phyloP scores from a whole-genome alignment of 1,284 basidiomycete genomes.

The Irpex sp. region DNA sequence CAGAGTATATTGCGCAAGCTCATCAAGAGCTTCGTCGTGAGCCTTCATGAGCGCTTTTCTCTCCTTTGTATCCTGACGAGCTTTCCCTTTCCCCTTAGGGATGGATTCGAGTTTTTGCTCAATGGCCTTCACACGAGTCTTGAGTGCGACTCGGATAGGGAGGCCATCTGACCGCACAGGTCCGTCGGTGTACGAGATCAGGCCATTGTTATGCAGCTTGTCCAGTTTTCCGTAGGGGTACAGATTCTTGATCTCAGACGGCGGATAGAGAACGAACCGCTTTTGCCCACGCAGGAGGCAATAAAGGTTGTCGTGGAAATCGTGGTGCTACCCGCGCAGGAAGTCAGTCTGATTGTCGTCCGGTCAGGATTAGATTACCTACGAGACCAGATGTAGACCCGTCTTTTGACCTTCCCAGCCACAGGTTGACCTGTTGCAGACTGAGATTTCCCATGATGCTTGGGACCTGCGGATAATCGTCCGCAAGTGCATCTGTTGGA shows the following conservation, averaged over 20 bases:
- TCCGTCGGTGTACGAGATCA: slow-evolving; percentile 28
- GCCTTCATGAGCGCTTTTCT: slow-evolving; percentile 21
- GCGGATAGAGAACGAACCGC: slow-evolving; percentile 32
- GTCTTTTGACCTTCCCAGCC: slow-evolving; percentile 28
- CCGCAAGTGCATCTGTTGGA: slow-evolving; percentile 25
- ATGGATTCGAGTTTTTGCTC: slow-evolving; percentile 23
- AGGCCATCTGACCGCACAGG: slow-evolving; percentile 28
- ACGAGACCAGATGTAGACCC: slow-evolving; percentile 31
- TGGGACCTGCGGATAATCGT: slow-evolving; percentile 28
- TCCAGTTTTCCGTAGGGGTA: slow-evolving; percentile 27
- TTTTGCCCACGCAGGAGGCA: slow-evolving; percentile 29
- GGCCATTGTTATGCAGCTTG: slow-evolving; percentile 25
- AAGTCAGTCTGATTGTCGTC: neutral
- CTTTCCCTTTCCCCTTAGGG: slow-evolving; percentile 22
- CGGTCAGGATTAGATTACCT: neutral
- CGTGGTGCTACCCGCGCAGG: slow-evolving; percentile 23
- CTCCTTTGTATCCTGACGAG: slow-evolving; percentile 16
- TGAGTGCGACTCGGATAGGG: slow-evolving; percentile 21
- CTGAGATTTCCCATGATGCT: slow-evolving; percentile 30
- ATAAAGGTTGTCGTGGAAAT: slow-evolving; percentile 35
- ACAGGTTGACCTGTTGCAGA: slow-evolving; percentile 32
- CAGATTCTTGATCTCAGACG: slow-evolving; percentile 22
- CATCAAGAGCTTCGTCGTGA: slow-evolving; percentile 25
- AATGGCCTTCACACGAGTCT: slow-evolving; percentile 24
- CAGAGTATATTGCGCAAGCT: slow-evolving; percentile 22